Evolutionary conservation across 495 filamentous ascomycete species (phyloP), one percentile per base, ranked within the genome.

Genomic region (Podospora fimiseda): DNA sequence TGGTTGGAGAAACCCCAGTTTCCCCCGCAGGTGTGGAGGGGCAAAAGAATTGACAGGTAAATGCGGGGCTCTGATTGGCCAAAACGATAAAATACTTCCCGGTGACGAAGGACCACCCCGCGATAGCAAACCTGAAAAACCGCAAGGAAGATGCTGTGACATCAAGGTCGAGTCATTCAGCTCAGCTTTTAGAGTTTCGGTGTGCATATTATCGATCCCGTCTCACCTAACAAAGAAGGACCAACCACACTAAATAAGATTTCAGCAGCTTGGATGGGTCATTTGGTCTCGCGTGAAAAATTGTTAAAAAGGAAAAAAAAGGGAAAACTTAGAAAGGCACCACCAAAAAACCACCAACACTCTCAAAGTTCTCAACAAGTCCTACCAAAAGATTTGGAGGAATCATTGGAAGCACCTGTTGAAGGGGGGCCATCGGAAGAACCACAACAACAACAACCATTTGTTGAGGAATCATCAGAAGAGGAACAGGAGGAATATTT

Each of bases 41-140:
- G 19, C 42, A 44, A n/a, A n/a, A 22, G 22, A 11, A 33, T 16
- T 33, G 44, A 47, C 44, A 47, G 24, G 19, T 20, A 33, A 23
- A 15, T n/a, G 21, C 18, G 7, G 13, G 9, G 27, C 53, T 22
- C 20, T 56, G 47, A 51, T 56, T 56, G 53, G 53, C 33, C 45
- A 15, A 27, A 43, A 27, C 2, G 6, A 3, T 44, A 6, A 19
- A 11, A 11, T 21, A 22, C 19, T 13, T 24, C 44, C 15, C 13
- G 44, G 22, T 30, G 44, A 24, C 44, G 22, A 47, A 6, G 44
- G 44, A 3, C 14, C 16, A 33, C 44, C 44, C 48, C 39, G n/a
- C 48, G 15, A 58, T 58, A 46, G 2, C 51, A 20, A 27, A 40
- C 15, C 42, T 4, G 48, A 52, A 24, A 33, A 13, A 30, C 23